A percentile compares a stretch with the other conserved stretches of the same genome.
Conservation (phyloP, 257 asterid genomes). For the Catharanthus roseus region DNA sequence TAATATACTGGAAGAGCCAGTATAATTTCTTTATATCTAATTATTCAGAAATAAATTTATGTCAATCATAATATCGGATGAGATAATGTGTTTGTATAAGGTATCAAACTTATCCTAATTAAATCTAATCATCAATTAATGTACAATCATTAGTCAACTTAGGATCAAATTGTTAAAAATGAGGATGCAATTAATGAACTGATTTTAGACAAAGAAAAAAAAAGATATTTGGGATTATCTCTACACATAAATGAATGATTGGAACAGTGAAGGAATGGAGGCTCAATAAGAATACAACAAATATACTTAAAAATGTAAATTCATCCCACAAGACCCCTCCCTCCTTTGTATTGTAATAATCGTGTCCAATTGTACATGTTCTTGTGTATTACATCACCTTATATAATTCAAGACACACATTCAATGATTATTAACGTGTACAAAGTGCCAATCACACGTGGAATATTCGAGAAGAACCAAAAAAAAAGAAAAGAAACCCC, state of each 20-base stretch:
- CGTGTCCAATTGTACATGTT: not conserved
- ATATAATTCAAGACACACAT: not conserved
- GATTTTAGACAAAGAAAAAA: not conserved
- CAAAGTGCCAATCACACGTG: not conserved
- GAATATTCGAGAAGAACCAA: not conserved
- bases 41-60: too few species aligned
- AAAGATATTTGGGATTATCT: not conserved
- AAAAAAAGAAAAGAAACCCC: too few species aligned
- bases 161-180: too few species aligned
- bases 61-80: too few species aligned
- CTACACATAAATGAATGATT: not conserved
- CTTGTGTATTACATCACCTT: not conserved
- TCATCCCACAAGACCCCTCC: not conserved
- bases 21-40: too few species aligned
- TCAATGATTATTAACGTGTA: not conserved
- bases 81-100: too few species aligned
- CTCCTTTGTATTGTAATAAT: not conserved
- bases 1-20: too few species aligned
- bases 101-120: too few species aligned
- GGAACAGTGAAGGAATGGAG: not conserved
- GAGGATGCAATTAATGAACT: too few species aligned
- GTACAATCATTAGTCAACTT: too few species aligned
- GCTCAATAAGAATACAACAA: constrained; percentile 1
- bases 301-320: not conserved
- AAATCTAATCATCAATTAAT: too few species aligned